Evolutionary conservation across 2,329 filamentous ascomycete genomes (phyloP), one percentile per base, ranked within the genome.

Genomic region (Alternaria triticina): DNA sequence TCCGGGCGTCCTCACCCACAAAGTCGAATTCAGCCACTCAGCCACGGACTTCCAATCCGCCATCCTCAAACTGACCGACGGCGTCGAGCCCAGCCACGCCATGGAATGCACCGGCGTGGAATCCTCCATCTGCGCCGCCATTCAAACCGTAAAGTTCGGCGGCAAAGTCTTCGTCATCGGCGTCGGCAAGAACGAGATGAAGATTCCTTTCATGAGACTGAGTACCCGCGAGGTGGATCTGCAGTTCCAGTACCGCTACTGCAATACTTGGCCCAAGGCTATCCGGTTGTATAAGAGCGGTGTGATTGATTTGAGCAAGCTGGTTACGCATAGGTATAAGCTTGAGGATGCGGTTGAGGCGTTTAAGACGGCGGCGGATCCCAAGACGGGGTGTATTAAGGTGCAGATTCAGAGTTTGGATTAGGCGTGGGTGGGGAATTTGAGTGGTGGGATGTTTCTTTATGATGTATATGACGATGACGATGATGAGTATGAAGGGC

Each of bases 121-220:
- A 85, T 93, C 90, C 82, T 94, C 91, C 79, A 91, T 98, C 74
- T 88, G 89, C 6, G 86, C 92, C 27, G 93, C 94, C 57, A 95
- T 97, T 78, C 96, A 94, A 87, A 90, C 92, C 10, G 88, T 91
- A 79, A 96, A 95, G 83, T 98, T 98, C 75, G 96, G 95, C 69
- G 95, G 96, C 73, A 97, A 96, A 82, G 95, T 98, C 57, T 98
- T 98, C 77, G 91, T 98, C 68, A 96, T 97, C 70, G 95, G 95
- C 44, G 94, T 98, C 3, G 96, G 95, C 70, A 95, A 92, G 86
- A 94, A 96, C 79, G 93, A 97, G 85, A 96, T 98, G 85, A 93
- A 88, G 81, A 91, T 98, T 68, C 95, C 95, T 27, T 98, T 98
- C 81, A 97, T 97, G 95, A 85, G 93, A 55, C 87, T 95, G 61